phyloP scores from a whole-genome alignment of 371 early-diverging fungal species.

The Sporodiniella umbellata region DNA sequence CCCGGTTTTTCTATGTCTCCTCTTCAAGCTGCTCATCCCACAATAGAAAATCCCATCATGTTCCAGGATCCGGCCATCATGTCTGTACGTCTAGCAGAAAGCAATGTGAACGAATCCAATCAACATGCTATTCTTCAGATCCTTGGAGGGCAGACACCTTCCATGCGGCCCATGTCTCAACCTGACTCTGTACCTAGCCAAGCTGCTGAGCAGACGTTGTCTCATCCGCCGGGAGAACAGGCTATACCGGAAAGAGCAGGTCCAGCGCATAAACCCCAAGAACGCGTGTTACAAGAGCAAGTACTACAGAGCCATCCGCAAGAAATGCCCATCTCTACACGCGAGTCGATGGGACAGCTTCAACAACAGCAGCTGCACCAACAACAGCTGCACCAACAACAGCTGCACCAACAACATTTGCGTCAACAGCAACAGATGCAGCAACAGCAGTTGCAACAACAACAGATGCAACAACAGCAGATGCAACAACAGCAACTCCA shows the following conservation, averaged over 20 bases:
- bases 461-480: slow-evolving; percentile 1
- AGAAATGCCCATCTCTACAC: no score
- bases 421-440: background rate
- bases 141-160: slow-evolving; percentile 28
- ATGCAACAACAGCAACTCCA: slow-evolving; percentile 19
- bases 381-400: background rate
- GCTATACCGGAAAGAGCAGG: no score
- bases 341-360: background rate
- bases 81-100: slow-evolving; percentile 50
- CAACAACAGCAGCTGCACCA: slow-evolving; percentile 13
- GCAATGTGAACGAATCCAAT: slow-evolving; percentile 10
- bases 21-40: no score
- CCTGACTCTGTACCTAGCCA: no score
- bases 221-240: no score
- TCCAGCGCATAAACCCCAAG: no score
- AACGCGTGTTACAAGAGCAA: no score
- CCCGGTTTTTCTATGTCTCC: no score
- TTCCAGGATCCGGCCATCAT: slow-evolving; percentile 73
- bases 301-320: no score
- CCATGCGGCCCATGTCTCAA: no score
- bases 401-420: background rate
- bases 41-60: background rate
- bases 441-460: slow-evolving; percentile 14
- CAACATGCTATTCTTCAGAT: slow-evolving; percentile 37
- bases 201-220: no score